Conservation (phyloP, 2,329 filamentous ascomycete genomes). For the Penicillium sp. region DNA sequence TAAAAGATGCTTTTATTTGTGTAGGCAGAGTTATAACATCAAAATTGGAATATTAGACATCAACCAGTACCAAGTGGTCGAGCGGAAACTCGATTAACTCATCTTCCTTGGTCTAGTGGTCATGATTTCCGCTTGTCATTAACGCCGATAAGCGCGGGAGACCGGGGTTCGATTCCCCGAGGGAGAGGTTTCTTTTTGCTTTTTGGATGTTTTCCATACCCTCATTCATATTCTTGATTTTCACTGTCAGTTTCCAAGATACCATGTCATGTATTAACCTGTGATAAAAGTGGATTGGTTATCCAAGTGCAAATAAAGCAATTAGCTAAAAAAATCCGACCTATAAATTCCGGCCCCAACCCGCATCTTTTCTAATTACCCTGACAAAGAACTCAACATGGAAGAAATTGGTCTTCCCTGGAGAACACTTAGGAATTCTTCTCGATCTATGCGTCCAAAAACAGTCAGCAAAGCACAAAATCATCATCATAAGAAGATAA, state of each 20-base stretch:
- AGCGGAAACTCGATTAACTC: constrained; percentile 22
- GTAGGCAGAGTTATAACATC: background rate
- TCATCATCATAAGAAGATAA: background rate
- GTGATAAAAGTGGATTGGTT: no score
- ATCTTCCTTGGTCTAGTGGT: constrained; percentile 41
- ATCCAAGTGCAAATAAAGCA: no score
- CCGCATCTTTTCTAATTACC: background rate
- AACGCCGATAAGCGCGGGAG: constrained; percentile 35
- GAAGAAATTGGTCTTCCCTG: constrained; percentile 1
- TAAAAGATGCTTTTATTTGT: background rate
- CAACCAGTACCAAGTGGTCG: constrained; percentile 26
- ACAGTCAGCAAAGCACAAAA: background rate
- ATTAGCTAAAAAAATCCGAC: no score
- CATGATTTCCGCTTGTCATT: constrained; percentile 43
- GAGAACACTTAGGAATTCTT: constrained; percentile 18
- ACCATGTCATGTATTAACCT: no score
- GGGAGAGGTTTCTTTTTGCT: constrained; percentile 33
- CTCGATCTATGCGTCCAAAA: constrained; percentile 13
- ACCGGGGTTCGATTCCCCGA: constrained; percentile 41
- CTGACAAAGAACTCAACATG: background rate
- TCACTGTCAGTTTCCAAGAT: no score
- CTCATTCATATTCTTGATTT: background rate
- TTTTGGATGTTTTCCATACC: background rate
- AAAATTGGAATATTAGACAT: background rate
- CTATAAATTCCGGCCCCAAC: no score